phyloP scores from a whole-genome alignment of 2,329 filamentous ascomycete genomes.

The Aspergillus piperis region DNA sequence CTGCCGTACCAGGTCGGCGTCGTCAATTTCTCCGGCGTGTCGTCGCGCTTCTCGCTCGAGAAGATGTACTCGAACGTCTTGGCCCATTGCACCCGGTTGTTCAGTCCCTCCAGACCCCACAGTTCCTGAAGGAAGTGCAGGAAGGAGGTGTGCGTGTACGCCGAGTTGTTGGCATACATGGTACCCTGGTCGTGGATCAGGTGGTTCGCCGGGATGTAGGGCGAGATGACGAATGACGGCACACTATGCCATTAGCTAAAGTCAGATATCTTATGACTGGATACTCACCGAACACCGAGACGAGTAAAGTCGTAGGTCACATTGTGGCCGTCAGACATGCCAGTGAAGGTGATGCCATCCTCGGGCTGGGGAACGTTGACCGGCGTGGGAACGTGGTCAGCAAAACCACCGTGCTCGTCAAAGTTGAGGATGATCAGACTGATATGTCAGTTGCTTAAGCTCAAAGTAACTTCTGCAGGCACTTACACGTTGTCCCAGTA shows the following conservation, averaged over 20 bases:
- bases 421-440: conserved; percentile 45
- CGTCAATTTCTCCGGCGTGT: conserved; percentile 33
- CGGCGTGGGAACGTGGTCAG: conserved; percentile 43
- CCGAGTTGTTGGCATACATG: conserved; percentile 38
- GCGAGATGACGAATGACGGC: conserved; percentile 41
- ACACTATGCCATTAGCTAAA: conserved; percentile 24
- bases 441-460: neutral
- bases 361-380: conserved; percentile 39
- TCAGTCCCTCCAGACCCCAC: conserved; percentile 42
- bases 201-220: conserved; percentile 34
- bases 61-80: conserved; percentile 45
- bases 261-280: neutral
- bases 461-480: neutral
- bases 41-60: conserved; percentile 19
- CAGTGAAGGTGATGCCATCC: conserved; percentile 35
- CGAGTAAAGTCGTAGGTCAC: conserved; percentile 43
- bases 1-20: conserved; percentile 40
- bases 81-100: conserved; percentile 47
- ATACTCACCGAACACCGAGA: conserved; percentile 38
- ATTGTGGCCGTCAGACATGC: conserved; percentile 32
- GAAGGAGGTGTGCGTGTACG: conserved; percentile 44
- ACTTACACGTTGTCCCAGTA: conserved; percentile 42
- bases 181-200: conserved; percentile 44
- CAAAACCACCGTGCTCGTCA: conserved; percentile 46
- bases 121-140: conserved; percentile 46